Evolutionary conservation across 176 grass and related monocot genomes (phyloP).

Genomic region (Oryza officinalis): DNA sequence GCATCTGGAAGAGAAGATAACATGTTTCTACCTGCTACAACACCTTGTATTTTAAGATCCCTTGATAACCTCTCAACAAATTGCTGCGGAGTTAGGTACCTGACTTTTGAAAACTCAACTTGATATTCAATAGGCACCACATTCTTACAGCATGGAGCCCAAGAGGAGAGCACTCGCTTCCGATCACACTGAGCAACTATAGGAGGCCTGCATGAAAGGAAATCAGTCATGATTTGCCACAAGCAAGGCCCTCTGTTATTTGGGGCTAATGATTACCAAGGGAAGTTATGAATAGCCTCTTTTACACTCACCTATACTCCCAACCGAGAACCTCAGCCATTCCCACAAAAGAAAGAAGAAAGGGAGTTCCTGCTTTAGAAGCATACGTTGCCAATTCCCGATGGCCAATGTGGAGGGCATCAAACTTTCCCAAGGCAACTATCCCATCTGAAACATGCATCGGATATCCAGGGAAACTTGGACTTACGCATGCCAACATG

Average conservation of each 20-base stretch:
- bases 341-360: slow-evolving; percentile 96
- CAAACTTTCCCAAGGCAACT: slow-evolving; percentile 98
- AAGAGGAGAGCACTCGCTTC: slow-evolving; percentile 82
- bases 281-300: slow-evolving; percentile 4
- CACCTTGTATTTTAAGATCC: slow-evolving; percentile 93
- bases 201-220: slow-evolving; percentile 59
- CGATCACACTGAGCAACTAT: slow-evolving; percentile 84
- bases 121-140: slow-evolving; percentile 68
- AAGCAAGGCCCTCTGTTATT: background rate
- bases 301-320: slow-evolving; percentile 70
- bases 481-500: no score
- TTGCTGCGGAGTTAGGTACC: slow-evolving; percentile 80
- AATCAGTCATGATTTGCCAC: slow-evolving; percentile 2
- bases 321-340: slow-evolving; percentile 97
- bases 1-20: slow-evolving; percentile 29
- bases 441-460: slow-evolving; percentile 70
- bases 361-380: slow-evolving; percentile 79
- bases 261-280: background rate
- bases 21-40: slow-evolving; percentile 74
- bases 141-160: slow-evolving; percentile 72
- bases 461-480: no score
- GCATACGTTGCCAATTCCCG: slow-evolving; percentile 84
- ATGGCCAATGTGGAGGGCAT: slow-evolving; percentile 97
- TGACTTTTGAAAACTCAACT: slow-evolving; percentile 75
- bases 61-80: slow-evolving; percentile 94